Evolutionary conservation across 176 grass and related monocot genomes (phyloP).

Genomic region (Carex kokanica): DNA sequence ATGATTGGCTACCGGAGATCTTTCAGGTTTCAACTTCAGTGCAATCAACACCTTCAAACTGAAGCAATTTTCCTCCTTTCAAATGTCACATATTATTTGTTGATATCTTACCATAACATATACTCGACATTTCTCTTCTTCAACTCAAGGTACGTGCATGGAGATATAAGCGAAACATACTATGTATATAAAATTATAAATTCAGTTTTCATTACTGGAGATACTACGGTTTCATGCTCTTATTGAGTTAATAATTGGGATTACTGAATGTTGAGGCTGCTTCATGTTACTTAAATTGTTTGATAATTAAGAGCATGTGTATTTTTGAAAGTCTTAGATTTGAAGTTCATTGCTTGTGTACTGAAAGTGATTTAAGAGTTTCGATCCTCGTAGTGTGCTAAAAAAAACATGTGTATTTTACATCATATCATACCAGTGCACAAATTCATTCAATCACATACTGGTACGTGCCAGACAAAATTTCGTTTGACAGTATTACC

Average conservation of each 20-base stretch:
- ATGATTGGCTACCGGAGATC: slow-evolving; percentile 68
- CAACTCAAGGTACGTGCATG: too few relatives aligned
- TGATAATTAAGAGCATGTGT: neutral
- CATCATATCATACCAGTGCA: too few relatives aligned
- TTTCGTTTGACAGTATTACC: neutral
- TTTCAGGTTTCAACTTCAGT: slow-evolving; percentile 48
- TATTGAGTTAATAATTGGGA: neutral
- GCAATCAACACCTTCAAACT: slow-evolving; percentile 12
- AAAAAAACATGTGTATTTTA: too few relatives aligned
- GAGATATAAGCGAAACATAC: neutral
- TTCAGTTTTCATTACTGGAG: neutral
- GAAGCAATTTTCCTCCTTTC: slow-evolving; percentile 1
- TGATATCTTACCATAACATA: neutral
- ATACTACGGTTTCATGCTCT: neutral
- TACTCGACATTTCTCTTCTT: neutral
- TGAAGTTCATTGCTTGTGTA: too few relatives aligned
- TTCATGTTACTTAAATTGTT: neutral
- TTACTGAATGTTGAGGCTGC: neutral
- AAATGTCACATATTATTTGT: neutral
- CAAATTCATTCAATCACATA: neutral
- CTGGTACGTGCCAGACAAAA: neutral
- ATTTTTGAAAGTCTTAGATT: neutral
- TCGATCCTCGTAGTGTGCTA: too few relatives aligned
- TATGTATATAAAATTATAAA: neutral
- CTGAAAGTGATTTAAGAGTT: too few relatives aligned